Conservation (phyloP, 345 rosid genomes). For the Rhizophora apiculata region DNA sequence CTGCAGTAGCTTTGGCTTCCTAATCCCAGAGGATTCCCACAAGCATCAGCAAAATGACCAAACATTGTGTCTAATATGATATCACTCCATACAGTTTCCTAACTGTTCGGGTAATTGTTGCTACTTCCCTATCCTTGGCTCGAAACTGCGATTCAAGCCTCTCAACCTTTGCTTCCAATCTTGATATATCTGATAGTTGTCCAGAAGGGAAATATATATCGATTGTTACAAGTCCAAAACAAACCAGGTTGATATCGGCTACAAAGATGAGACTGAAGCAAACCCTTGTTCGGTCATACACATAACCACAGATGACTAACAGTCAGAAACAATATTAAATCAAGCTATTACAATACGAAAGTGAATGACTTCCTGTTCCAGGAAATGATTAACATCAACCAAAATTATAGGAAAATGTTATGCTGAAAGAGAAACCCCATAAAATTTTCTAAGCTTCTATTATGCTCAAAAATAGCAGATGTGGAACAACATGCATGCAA, state of each 20-base stretch:
- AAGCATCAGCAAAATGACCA: constrained; percentile 14
- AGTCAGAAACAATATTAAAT: too few relatives aligned
- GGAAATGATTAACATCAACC: too few relatives aligned
- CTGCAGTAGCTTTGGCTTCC: constrained; percentile 91
- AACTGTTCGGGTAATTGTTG: constrained; percentile 83
- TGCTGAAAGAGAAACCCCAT: too few relatives aligned
- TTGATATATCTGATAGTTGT: constrained; percentile 68
- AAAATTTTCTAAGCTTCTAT: too few relatives aligned
- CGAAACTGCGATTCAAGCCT: constrained; percentile 83
- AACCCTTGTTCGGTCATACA: not conserved
- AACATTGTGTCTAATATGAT: constrained; percentile 6
- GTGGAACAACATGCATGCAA: too few relatives aligned
- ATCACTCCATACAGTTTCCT: constrained; percentile 22
- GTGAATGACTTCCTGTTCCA: too few relatives aligned
- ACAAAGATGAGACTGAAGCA: not conserved
- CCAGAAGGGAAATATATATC: constrained; percentile 27
- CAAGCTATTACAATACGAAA: too few relatives aligned
- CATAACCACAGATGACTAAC: not conserved
- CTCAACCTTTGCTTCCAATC: constrained; percentile 89
- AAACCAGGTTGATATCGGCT: not conserved
- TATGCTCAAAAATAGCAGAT: too few relatives aligned
- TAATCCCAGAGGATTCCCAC: constrained; percentile 19
- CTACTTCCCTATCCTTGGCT: constrained; percentile 88
- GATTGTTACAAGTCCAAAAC: not conserved
- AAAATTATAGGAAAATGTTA: too few relatives aligned